Evolutionary conservation across 1,284 basidiomycete species (phyloP), one percentile per base, ranked within the genome.

Genomic region (Cutaneotrichosporon dermatis): DNA sequence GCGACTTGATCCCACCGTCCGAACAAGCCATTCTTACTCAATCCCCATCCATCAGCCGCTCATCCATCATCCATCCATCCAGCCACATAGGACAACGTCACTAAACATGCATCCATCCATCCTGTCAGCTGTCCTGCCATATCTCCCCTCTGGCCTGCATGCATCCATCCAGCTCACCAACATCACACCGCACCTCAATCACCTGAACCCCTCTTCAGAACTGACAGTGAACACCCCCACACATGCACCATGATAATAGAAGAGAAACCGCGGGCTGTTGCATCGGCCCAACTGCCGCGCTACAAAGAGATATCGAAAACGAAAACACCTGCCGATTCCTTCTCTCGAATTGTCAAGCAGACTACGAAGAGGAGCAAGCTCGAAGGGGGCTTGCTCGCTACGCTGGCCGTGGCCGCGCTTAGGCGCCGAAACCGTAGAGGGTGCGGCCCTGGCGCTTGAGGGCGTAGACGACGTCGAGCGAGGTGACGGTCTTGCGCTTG

Each of bases 381-480:
- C 33, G n/a, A 54, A 15, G 46, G 34, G 11, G 10, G 10, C 10
- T 40, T 8, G 39, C 39, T 12, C 39, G 39, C 39, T 40, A 8
- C 9, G 9, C 25, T 25, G 25, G 25, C 25, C 25, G 25, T 25
- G 25, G 25, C 25, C 25, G 39, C 45, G 68, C 57, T 79, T 81
- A 87, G 58, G 84, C 84, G 75, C 86, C 86, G 80, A 89, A 88
- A 78, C 87, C 92, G 78, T 93, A 94, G 45, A 94, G 84, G 49
- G 89, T 92, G 72, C 91, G 85, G 54, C 89, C 90, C 72, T 89
- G 89, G 63, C 91, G 85, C 84, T 95, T 95, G 69, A 96, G 85
- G 33, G 92, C 91, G 79, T 94, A 94, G 64, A 95, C 91, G 64
- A 83, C 81, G 70, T 83, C 82, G 73, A 83, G 88, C 3, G 92